Evolutionary conservation across 495 filamentous ascomycete genomes (phyloP).

Genomic region (Lasiosphaeria ovina): DNA sequence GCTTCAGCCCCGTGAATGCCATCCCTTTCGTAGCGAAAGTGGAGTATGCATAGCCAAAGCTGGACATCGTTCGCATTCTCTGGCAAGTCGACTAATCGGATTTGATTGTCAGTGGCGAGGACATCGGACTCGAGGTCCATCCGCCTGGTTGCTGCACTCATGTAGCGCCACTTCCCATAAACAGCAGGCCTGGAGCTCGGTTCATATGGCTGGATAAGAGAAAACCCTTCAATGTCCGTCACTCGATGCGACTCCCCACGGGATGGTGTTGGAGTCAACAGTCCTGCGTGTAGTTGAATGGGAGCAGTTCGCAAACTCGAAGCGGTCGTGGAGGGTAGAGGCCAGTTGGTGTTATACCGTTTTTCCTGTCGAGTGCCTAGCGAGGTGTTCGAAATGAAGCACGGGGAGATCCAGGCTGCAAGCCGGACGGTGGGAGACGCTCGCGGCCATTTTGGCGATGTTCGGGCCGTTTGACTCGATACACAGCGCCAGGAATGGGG

Average conservation of each 20-base stretch:
- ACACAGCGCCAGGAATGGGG: constrained; percentile 6
- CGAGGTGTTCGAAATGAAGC: constrained; percentile 3
- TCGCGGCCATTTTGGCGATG: constrained; percentile 17
- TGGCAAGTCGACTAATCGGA: constrained; percentile 55
- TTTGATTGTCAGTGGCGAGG: constrained; percentile 33
- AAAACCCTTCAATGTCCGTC: neutral
- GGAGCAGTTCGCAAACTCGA: too few species aligned
- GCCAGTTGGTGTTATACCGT: neutral
- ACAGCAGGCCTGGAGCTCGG: constrained; percentile 6
- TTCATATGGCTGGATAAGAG: constrained; percentile 17
- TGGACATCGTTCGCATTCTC: constrained; percentile 50
- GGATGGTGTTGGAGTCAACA: neutral
- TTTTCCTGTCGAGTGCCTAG: constrained; percentile 1
- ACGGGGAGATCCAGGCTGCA: neutral
- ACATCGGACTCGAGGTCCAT: constrained; percentile 48
- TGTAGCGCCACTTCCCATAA: constrained; percentile 25
- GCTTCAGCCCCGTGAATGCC: constrained; percentile 53
- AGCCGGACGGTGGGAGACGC: constrained; percentile 14
- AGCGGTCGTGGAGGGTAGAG: neutral
- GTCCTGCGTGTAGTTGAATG: neutral
- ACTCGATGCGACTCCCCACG: neutral
- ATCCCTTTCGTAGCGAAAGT: constrained; percentile 58
- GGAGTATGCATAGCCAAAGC: constrained; percentile 65
- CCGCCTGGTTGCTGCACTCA: constrained; percentile 7
- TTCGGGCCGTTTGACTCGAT: constrained; percentile 3